Base-by-base conservation (phyloP, 495 filamentous ascomycete species). In the Delitschia confertaspora region DNA sequence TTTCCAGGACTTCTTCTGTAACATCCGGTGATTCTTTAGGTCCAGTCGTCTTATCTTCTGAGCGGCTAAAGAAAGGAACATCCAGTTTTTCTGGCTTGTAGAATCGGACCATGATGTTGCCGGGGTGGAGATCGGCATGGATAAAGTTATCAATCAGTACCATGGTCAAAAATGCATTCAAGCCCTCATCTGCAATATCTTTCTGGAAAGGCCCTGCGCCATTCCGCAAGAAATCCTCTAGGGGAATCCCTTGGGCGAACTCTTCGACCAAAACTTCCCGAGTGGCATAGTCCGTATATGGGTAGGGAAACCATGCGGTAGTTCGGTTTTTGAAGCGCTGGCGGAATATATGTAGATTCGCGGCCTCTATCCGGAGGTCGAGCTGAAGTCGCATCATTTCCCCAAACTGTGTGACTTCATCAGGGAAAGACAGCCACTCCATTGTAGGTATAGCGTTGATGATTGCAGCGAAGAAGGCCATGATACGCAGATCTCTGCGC, bases 51-150 rank as follows among this genome's bases (percentile, higher is more conserved):
- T 22, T 70, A 67, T 49, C 63, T 65, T 53, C 70, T 61, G 38
- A 43, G 11, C 33, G 16, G 20, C 47, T 71, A 71, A 55, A 69
- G 67, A 74, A 69, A 14, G 74, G 70, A 7, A 88, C 66, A 46
- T 74, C 69, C 3, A 93, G 73, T 42, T 79, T 70, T 23, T 77
- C 78, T 0, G 87, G 80, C 56, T 91, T 76, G 66, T 96, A 95
- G 65, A 99, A 99, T 45, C 93, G 86, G 33, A 99, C 93, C 89
- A 99, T 96, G 67, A 99, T 96, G 60, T 99, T 99, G 6, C 93
- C 93, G 0, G 93, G 93, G 55, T 99, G 93, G 7, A 99, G 69
- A 63, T 99, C 93, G n/a, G 93, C 91, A 55, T 99, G 93, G 38
- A 95, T 78, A 60, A 99, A 99, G 57, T 99, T 96, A 60, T 99